Conservation (phyloP, 306 rosid species). For the Prosopis cineraria region DNA sequence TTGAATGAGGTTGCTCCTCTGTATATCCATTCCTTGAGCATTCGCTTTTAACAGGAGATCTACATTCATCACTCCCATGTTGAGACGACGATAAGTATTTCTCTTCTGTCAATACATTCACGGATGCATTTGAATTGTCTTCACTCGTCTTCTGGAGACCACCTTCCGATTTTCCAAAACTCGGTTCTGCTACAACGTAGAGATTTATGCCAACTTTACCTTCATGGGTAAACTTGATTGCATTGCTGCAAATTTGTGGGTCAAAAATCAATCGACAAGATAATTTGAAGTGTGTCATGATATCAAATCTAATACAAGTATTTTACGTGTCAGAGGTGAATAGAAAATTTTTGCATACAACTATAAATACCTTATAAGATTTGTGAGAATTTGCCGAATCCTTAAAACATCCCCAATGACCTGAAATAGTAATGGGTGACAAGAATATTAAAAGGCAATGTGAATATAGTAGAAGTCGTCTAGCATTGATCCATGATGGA, state of each 20-base stretch:
- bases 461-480: not conserved
- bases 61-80: constrained; percentile 41
- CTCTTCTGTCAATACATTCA: constrained; percentile 51
- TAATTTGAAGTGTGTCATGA: too few species aligned
- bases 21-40: constrained; percentile 46
- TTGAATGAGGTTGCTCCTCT: constrained; percentile 45
- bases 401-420: constrained; percentile 90
- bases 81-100: constrained; percentile 43
- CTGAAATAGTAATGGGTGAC: constrained; percentile 44
- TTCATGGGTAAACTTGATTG: constrained; percentile 87
- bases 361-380: constrained; percentile 92
- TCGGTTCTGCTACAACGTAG: constrained; percentile 53
- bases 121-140: constrained; percentile 36
- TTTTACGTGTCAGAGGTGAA: too few species aligned
- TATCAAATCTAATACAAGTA: too few species aligned
- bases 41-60: constrained; percentile 50
- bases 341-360: too few species aligned
- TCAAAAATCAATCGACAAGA: not conserved
- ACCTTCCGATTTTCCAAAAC: constrained; percentile 45
- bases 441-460: not conserved
- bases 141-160: constrained; percentile 33
- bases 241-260: constrained; percentile 60
- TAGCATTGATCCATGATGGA: not conserved
- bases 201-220: constrained; percentile 83
- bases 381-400: constrained; percentile 90